A percentile compares a stretch with the other conserved stretches of the same genome.
Conservation (phyloP, 2,329 filamentous ascomycete genomes). For the Coccinonectria pachysandricola region DNA sequence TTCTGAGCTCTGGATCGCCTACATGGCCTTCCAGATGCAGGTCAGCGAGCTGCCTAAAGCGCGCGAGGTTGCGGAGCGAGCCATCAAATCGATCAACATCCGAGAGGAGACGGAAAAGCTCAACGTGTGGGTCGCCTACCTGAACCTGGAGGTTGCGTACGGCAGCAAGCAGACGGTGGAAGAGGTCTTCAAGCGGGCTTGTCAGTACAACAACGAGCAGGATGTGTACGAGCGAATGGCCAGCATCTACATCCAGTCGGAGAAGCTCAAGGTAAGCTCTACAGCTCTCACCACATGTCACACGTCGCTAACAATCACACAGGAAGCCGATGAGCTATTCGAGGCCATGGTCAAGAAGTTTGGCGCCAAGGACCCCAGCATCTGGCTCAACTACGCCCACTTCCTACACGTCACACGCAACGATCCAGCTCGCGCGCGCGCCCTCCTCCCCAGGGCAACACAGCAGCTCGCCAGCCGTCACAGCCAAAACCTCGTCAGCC, state of each 20-base stretch:
- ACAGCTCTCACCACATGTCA: background rate
- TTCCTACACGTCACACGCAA: constrained; percentile 72
- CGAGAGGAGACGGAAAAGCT: constrained; percentile 86
- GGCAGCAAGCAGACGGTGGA: constrained; percentile 75
- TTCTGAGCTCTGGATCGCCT: constrained; percentile 88
- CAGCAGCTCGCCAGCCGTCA: constrained; percentile 66
- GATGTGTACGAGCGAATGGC: constrained; percentile 83
- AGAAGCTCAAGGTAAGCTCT: constrained; percentile 64
- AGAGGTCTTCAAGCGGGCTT: constrained; percentile 81
- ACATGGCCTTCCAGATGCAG: constrained; percentile 98
- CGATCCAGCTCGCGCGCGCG: constrained; percentile 63
- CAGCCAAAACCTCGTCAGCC: constrained; percentile 61
- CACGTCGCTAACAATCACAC: constrained; percentile 22
- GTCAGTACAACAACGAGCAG: constrained; percentile 85
- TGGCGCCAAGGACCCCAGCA: constrained; percentile 64
- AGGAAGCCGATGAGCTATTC: constrained; percentile 86
- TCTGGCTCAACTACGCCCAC: constrained; percentile 92
- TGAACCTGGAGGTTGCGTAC: constrained; percentile 90
- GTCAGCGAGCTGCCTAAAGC: constrained; percentile 82
- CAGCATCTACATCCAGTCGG: constrained; percentile 90
- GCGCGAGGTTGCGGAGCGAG: constrained; percentile 80
- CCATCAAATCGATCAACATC: constrained; percentile 82
- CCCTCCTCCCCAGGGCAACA: constrained; percentile 70
- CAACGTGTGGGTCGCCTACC: constrained; percentile 87
- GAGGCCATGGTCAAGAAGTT: constrained; percentile 82